Conservation (phyloP, 371 early-diverging fungal species). For the Haplosporangium sp. region DNA sequence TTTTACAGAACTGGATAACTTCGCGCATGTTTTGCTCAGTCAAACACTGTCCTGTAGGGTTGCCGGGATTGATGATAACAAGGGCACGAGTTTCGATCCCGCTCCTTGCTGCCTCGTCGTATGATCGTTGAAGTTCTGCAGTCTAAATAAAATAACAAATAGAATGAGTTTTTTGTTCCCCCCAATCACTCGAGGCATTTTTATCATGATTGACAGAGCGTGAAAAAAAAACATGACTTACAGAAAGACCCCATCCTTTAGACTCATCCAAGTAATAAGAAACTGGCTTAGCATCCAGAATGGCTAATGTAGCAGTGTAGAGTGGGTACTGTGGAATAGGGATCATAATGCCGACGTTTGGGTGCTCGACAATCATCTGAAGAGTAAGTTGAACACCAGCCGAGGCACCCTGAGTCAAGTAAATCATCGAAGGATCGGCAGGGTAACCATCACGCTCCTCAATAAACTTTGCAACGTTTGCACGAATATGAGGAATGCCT, state of each 20-base stretch:
- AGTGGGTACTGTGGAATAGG: conserved; percentile 99
- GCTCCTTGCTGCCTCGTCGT: conserved; percentile 74
- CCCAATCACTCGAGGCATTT: background rate
- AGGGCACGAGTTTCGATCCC: conserved; percentile 93
- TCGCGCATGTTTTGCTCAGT: conserved; percentile 85
- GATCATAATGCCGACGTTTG: conserved; percentile 93
- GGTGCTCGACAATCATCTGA: conserved; percentile 81
- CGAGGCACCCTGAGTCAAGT: conserved; percentile 91
- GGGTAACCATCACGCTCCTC: conserved; percentile 89
- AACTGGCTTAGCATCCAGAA: conserved; percentile 85
- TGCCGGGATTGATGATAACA: conserved; percentile 98
- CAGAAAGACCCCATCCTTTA: conserved; percentile 84
- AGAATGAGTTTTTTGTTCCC: background rate
- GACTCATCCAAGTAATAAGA: conserved; percentile 93
- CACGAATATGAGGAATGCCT: conserved; percentile 86
- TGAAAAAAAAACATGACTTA: conserved; percentile 14
- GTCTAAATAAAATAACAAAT: conserved; percentile 26
- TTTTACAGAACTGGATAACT: conserved; percentile 88
- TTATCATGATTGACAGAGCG: background rate
- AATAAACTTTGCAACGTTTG: conserved; percentile 88
- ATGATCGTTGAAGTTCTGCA: conserved; percentile 69
- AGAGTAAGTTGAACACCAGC: conserved; percentile 92
- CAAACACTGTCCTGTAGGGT: conserved; percentile 96
- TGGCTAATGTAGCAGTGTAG: conserved; percentile 94
- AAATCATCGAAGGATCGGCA: conserved; percentile 85